Conservation (phyloP, 495 filamentous ascomycete species). For the Lepidopterella palustris region DNA sequence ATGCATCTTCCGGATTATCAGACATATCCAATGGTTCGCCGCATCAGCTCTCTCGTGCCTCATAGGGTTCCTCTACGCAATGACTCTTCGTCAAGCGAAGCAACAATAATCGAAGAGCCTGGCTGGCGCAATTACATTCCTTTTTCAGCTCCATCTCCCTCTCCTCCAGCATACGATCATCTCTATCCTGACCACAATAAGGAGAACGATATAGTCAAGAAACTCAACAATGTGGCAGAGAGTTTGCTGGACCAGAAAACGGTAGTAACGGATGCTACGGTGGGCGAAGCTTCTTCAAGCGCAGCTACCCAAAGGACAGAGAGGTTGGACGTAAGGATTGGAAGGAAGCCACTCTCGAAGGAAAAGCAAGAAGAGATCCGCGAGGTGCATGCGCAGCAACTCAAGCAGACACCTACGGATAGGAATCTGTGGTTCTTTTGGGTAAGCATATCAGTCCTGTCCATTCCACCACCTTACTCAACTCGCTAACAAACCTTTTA, state of each 20-base stretch:
- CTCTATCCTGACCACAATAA: constrained; percentile 57
- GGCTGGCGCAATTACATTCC: constrained; percentile 57
- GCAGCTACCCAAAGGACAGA: neutral
- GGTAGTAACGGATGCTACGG: constrained; percentile 39
- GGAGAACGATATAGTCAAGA: constrained; percentile 49
- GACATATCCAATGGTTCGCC: constrained; percentile 62
- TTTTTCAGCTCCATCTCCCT: constrained; percentile 41
- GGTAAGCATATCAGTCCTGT: constrained; percentile 48
- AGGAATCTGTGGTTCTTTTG: constrained; percentile 79
- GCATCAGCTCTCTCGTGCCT: constrained; percentile 68
- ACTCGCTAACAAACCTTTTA: neutral
- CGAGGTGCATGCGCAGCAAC: constrained; percentile 63
- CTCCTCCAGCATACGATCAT: constrained; percentile 75
- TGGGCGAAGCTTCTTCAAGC: constrained; percentile 3
- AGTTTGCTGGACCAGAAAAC: constrained; percentile 59
- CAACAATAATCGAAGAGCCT: constrained; percentile 35
- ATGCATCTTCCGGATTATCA: constrained; percentile 68
- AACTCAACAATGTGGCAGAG: constrained; percentile 55
- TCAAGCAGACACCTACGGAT: constrained; percentile 68
- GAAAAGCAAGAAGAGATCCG: constrained; percentile 69
- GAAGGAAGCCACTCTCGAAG: constrained; percentile 49
- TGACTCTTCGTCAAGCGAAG: constrained; percentile 37
- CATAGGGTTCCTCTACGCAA: constrained; percentile 36
- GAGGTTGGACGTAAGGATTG: constrained; percentile 41
- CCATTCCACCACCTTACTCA: neutral